Conservation (phyloP, 345 rosid genomes). For the Garcia nutans region DNA sequence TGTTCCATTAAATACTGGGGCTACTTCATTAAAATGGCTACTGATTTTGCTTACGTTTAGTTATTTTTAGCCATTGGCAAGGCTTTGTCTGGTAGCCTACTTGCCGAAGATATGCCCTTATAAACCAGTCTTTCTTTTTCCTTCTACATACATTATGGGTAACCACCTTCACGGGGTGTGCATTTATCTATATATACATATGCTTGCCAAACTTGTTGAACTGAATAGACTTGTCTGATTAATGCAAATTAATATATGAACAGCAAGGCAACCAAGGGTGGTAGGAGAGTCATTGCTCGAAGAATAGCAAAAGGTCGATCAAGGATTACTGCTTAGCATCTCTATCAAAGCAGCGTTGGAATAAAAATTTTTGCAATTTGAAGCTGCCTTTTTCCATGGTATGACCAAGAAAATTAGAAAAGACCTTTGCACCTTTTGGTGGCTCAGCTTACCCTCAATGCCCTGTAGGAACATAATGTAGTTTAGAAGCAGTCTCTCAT, state of each 20-base stretch:
- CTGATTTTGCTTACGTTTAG: background rate
- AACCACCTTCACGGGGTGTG: background rate
- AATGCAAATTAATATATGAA: slow-evolving; percentile 25
- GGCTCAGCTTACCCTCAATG: background rate
- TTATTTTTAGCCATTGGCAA: background rate
- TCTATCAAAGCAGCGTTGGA: background rate
- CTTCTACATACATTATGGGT: background rate
- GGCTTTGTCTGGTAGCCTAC: background rate
- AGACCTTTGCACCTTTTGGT: background rate
- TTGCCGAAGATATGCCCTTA: background rate
- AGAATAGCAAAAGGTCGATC: slow-evolving; percentile 93
- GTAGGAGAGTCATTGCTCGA: slow-evolving; percentile 92
- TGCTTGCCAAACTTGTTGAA: background rate
- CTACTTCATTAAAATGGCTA: background rate
- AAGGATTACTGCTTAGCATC: slow-evolving; percentile 70
- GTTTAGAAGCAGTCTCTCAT: background rate
- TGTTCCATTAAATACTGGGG: background rate
- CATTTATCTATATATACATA: background rate
- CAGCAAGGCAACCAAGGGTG: slow-evolving; percentile 99
- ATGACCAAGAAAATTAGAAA: background rate
- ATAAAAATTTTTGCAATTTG: background rate
- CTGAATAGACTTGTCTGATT: slow-evolving; percentile 15
- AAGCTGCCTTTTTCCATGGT: background rate
- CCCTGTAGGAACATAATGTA: slow-evolving; percentile 3
- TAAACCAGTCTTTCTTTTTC: background rate